These are phyloP conservation scores for Miamiensis avidus DNA, from an alignment of 169 alveolate species.

Conservation along the genomic window DNA sequence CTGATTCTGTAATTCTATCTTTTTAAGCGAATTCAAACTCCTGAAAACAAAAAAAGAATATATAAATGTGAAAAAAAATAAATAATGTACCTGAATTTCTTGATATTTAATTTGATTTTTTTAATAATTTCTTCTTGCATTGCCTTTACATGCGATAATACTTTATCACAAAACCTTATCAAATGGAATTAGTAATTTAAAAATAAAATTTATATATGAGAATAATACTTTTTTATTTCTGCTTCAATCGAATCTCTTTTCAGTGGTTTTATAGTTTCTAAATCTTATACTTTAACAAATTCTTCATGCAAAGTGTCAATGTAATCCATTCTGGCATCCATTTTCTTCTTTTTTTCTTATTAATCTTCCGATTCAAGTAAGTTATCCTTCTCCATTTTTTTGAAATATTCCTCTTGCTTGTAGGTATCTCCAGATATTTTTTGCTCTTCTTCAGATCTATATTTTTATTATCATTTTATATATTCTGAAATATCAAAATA, in stretches of 20 bases:
- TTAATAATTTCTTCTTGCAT: slow-evolving; percentile 44
- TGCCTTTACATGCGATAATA: slow-evolving; percentile 48
- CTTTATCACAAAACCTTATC: slow-evolving; percentile 39
- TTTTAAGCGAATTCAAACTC: slow-evolving; percentile 55
- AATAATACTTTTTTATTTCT: slow-evolving; percentile 50
- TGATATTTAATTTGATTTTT: slow-evolving; percentile 15
- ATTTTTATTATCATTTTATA: too few relatives aligned
- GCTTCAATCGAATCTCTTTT: slow-evolving; percentile 49
- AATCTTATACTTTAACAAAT: slow-evolving; percentile 55
- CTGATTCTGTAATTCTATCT: slow-evolving; percentile 56
- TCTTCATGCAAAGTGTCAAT: slow-evolving; percentile 56
- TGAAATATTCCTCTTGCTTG: slow-evolving; percentile 41
- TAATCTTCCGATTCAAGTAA: slow-evolving; percentile 51
- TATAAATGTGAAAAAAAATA: too few relatives aligned
- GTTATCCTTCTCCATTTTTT: slow-evolving; percentile 45
- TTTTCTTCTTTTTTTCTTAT: slow-evolving; percentile 26
- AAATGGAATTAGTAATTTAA: too few relatives aligned
- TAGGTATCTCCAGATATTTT: slow-evolving; percentile 24
- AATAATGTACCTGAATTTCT: too few relatives aligned
- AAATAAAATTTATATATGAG: too few relatives aligned
- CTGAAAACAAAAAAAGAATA: slow-evolving; percentile 22
- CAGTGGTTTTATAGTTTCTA: slow-evolving; percentile 49
- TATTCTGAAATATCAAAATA: too few relatives aligned
- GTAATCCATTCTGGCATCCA: slow-evolving; percentile 67
- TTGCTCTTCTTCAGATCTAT: slow-evolving; percentile 39